Percentiles rank a stretch among this genome's conserved stretches.
phyloP scores from a whole-genome alignment of 495 filamentous ascomycete species.

The Patellaria atrata region DNA sequence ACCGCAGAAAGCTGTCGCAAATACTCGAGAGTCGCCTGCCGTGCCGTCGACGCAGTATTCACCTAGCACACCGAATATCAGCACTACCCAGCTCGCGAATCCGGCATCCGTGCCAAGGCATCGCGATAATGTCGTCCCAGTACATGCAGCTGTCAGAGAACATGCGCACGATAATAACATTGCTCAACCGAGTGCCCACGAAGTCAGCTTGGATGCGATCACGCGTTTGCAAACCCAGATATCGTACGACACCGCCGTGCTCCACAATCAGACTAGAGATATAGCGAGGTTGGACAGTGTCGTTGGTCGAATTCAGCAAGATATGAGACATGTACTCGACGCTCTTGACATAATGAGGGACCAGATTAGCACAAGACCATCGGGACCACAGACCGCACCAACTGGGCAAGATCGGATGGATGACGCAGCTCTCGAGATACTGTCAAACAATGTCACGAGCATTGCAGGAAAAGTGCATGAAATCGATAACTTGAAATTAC shows the following conservation, averaged over 20 bases:
- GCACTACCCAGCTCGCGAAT: constrained; percentile 9
- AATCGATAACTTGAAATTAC: constrained; percentile 26
- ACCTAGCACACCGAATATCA: constrained; percentile 10
- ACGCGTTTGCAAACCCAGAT: constrained; percentile 26
- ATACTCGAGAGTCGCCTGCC: constrained; percentile 12
- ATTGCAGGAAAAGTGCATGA: constrained; percentile 24
- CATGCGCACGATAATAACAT: neutral
- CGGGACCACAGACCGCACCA: too few species aligned
- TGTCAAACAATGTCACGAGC: constrained; percentile 14
- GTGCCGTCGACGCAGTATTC: constrained; percentile 5
- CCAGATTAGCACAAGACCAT: too few species aligned
- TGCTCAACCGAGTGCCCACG: constrained; percentile 1
- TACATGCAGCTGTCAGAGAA: neutral
- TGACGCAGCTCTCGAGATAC: constrained; percentile 19
- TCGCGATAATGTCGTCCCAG: constrained; percentile 10
- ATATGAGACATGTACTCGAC: constrained; percentile 18
- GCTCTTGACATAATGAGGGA: constrained; percentile 18
- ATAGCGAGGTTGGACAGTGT: constrained; percentile 20
- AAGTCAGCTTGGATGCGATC: constrained; percentile 20
- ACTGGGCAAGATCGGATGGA: too few species aligned
- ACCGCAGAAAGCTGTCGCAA: neutral
- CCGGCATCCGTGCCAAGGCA: too few species aligned
- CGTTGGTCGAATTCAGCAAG: constrained; percentile 18
- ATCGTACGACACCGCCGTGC: constrained; percentile 20
- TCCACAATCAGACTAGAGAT: constrained; percentile 13